Percentiles rank a stretch among this genome's conserved stretches.
phyloP scores from a whole-genome alignment of 2,329 filamentous ascomycete genomes.

The Diaporthe sp. region DNA sequence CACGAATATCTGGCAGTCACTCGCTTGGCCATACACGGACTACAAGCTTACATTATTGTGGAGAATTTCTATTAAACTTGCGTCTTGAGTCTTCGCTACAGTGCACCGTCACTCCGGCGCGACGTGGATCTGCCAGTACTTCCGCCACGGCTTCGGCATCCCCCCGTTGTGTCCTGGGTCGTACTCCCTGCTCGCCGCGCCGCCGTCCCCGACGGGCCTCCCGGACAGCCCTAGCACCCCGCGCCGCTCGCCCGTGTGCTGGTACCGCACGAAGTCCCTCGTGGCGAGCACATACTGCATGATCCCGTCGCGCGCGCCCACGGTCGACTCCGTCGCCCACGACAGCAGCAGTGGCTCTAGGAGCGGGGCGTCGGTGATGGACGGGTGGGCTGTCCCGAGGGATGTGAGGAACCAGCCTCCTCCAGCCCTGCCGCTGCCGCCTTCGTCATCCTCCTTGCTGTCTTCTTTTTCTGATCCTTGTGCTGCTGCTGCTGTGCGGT shows the following conservation, averaged over 20 bases:
- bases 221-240: conserved; percentile 27
- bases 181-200: conserved; percentile 29
- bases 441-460: neutral
- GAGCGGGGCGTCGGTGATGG: conserved; percentile 73
- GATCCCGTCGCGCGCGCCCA: conserved; percentile 67
- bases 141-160: conserved; percentile 29
- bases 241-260: conserved; percentile 24
- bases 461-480: too few species aligned
- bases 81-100: neutral
- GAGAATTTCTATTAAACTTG: neutral
- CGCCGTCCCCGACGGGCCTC: neutral
- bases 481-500: conserved; percentile 31
- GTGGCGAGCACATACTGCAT: conserved; percentile 70
- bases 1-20: neutral
- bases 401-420: conserved; percentile 66
- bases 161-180: conserved; percentile 24
- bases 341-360: conserved; percentile 70
- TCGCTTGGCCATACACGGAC: neutral
- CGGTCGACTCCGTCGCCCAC: conserved; percentile 69
- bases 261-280: conserved; percentile 56
- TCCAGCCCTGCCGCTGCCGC: neutral
- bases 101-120: conserved; percentile 11
- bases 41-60: neutral
- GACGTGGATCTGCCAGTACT: conserved; percentile 34
- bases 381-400: conserved; percentile 68